These are phyloP conservation scores for Caloboletus inedulis DNA, from an alignment of 1,284 basidiomycete genomes.

Conservation along the genomic window DNA sequence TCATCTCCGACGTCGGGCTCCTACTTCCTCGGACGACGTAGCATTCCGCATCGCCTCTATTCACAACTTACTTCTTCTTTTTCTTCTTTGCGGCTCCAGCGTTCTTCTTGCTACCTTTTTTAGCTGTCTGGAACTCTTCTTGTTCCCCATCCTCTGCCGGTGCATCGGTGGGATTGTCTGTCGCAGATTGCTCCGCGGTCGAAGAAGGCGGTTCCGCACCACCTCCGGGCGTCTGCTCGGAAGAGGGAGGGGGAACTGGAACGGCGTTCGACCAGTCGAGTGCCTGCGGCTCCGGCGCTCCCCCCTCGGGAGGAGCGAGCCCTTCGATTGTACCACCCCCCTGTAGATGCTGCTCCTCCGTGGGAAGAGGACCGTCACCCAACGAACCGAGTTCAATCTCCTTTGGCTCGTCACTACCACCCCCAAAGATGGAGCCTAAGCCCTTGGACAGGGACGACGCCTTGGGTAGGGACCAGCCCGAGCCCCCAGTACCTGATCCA, in stretches of 20 bases:
- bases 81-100: slow-evolving; percentile 19
- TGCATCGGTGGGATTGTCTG: slow-evolving; percentile 22
- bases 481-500: not conserved
- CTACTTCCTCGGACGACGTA: not conserved
- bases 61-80: slow-evolving; percentile 14
- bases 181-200: slow-evolving; percentile 9
- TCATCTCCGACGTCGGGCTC: not conserved
- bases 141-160: slow-evolving; percentile 15
- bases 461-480: not conserved
- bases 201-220: slow-evolving; percentile 6
- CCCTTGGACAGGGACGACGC: not conserved
- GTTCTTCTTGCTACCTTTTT: not conserved
- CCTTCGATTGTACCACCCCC: not conserved
- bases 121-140: not conserved
- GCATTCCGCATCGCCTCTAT: not conserved
- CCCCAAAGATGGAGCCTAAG: slow-evolving; percentile 9
- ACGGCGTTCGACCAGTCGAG: not conserved
- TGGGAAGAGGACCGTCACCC: not conserved
- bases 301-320: not conserved
- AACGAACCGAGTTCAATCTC: slow-evolving; percentile 13
- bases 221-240: not conserved
- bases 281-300: not conserved
- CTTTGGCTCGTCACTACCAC: not conserved
- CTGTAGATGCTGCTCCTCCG: not conserved
- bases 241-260: too few relatives aligned